Evolutionary conservation across 306 rosid species (phyloP).

Genomic region (Vigna nakashimae): DNA sequence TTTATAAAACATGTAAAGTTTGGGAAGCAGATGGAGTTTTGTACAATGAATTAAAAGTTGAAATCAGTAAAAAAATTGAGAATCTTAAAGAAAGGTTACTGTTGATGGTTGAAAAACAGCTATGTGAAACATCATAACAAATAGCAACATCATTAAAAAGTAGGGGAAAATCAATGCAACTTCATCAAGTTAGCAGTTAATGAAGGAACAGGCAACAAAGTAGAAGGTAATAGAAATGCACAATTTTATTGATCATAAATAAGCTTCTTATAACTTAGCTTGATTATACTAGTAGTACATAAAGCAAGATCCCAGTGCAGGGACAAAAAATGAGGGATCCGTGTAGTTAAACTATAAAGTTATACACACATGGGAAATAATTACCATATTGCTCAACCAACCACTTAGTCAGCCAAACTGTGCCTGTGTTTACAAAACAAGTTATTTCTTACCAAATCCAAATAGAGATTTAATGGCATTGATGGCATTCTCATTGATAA

Average conservation of each 20-base stretch:
- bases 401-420: constrained; percentile 42
- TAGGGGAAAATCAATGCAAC: background rate
- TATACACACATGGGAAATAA: constrained; percentile 42
- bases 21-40: background rate
- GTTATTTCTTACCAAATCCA: constrained; percentile 81
- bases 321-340: constrained; percentile 45
- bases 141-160: background rate
- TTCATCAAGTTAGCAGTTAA: background rate
- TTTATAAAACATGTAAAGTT: background rate
- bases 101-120: background rate
- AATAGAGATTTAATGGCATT: constrained; percentile 93
- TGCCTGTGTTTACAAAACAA: constrained; percentile 14
- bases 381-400: constrained; percentile 40
- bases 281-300: constrained; percentile 30
- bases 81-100: background rate
- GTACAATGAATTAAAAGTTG: background rate
- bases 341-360: constrained; percentile 40
- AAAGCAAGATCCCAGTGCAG: constrained; percentile 31
- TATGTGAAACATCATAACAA: background rate
- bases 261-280: constrained; percentile 24
- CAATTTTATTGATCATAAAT: constrained; percentile 35
- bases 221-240: constrained; percentile 25
- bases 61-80: background rate
- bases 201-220: constrained; percentile 7
- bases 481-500: constrained; percentile 96